Percentiles rank a stretch among this genome's conserved stretches.
phyloP scores from a whole-genome alignment of 768 basidiomycete species.

The Kwoniella newhampshirensis region DNA sequence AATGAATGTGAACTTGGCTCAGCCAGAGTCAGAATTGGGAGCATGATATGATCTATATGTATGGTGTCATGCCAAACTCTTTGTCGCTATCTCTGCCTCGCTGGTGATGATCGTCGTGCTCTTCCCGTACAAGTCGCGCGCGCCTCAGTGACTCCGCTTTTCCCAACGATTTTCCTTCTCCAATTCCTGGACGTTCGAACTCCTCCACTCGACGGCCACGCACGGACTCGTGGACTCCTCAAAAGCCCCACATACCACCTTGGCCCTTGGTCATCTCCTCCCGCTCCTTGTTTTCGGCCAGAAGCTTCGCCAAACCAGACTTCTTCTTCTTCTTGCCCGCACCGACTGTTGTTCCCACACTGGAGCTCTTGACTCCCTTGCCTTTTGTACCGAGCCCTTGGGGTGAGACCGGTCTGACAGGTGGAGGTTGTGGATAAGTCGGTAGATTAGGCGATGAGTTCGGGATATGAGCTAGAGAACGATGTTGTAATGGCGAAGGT shows the following conservation, averaged over 20 bases:
- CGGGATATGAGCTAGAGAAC: conserved; percentile 27
- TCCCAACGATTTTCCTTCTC: no score
- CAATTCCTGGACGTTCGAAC: no score
- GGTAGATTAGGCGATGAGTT: conserved; percentile 30
- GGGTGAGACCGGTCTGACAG: conserved; percentile 5
- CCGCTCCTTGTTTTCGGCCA: conserved; percentile 43
- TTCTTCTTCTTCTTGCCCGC: conserved; percentile 36
- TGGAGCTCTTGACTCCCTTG: not conserved
- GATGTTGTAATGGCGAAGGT: conserved; percentile 13
- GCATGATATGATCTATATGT: no score
- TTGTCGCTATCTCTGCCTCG: no score
- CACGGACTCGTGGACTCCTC: no score
- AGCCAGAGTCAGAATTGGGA: no score
- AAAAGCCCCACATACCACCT: conserved; percentile 26
- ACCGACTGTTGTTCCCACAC: conserved; percentile 4
- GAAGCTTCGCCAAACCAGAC: conserved; percentile 41
- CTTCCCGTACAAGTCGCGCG: no score
- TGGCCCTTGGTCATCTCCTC: conserved; percentile 16
- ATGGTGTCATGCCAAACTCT: no score
- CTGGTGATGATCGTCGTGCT: no score
- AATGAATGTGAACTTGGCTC: no score
- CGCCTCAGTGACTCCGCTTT: no score
- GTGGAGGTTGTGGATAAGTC: conserved; percentile 28
- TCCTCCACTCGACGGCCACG: no score
- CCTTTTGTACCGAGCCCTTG: not conserved